Base-by-base conservation (phyloP, 306 rosid species). In the Cajanus cajan region DNA sequence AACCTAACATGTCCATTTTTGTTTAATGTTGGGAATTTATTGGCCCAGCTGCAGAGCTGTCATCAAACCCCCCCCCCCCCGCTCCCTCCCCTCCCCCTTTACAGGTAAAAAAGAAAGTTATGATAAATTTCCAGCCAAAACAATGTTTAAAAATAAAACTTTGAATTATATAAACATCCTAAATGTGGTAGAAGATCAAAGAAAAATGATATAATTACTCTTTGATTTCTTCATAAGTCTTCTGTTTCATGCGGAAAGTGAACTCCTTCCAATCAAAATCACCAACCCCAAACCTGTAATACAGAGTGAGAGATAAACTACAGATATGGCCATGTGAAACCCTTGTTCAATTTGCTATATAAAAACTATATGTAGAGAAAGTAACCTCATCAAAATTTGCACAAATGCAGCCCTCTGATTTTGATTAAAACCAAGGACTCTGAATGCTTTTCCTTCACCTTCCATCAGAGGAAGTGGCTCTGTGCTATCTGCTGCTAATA, bases 401-500 rank as follows among this genome's bases (percentile, higher is more conserved):
- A 96, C 99, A 88, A 96, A 93, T 28, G 91, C 86, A 78, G 96
- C 94, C 87, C 99, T 93, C 86, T 96, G 99, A 75, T 86, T 96
- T 76, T 89, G 98, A 85, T 96, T 96, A 85, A 96, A 96, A 78
- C 99, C 99, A 75, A 96, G 93, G 55, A 96, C 98, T 82, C 95
- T 91, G 82, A 96, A 96, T 28, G 99, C 87, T 85, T 83, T 91
- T 68, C 98, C 99, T 89, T 93, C 99, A 39, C 99, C 99, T 87
- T 96, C 98, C 99, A 96, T 96, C 82, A 96, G 83, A 58, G 99
- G 99, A 85, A 80, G 90, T 19, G 92, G 97, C 73, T 93, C 99
- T 22, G 85, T 31, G 82, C 89, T 90, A 84, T 96, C 99, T 51
- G 87, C 99, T 91, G 94, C 54, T 68, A 76, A 68, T 61, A 33